phyloP scores from a whole-genome alignment of 2,329 filamentous ascomycete genomes.

The Dactylonectria macrodidyma region DNA sequence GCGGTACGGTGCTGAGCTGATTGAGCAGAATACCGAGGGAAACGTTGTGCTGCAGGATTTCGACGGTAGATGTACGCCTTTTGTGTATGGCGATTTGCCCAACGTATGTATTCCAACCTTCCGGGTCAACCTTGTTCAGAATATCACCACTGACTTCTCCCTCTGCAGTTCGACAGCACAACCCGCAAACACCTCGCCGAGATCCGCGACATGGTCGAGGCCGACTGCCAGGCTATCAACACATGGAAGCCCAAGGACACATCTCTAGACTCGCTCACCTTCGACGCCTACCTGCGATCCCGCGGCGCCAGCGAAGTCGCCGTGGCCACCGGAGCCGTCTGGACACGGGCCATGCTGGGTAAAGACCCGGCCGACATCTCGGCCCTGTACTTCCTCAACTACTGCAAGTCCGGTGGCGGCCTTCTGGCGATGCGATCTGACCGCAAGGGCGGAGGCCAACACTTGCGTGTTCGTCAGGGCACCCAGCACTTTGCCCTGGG shows the following conservation, averaged over 20 bases:
- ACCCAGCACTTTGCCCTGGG: conserved; percentile 59
- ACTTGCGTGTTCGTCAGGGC: conserved; percentile 64
- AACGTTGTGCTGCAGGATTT: conserved; percentile 58
- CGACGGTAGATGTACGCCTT: conserved; percentile 48
- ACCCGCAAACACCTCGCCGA: conserved; percentile 33
- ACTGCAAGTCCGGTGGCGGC: conserved; percentile 67
- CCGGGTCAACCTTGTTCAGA: fast-evolving
- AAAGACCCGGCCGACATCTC: conserved; percentile 64
- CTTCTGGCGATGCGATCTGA: conserved; percentile 68
- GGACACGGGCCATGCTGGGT: conserved; percentile 66
- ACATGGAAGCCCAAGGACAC: conserved; percentile 38
- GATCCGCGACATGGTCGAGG: conserved; percentile 47
- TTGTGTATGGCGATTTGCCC: conserved; percentile 34
- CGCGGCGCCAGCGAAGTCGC: conserved; percentile 36
- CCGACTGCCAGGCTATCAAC: conserved; percentile 49
- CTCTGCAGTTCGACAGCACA: conserved; percentile 26
- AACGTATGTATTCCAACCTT: conserved; percentile 28
- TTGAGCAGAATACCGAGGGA: conserved; percentile 62
- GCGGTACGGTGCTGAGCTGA: conserved; percentile 58
- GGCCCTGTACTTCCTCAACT: conserved; percentile 69
- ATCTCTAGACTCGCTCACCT: conserved; percentile 45
- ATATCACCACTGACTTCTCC: not conserved
- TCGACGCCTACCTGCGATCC: conserved; percentile 49
- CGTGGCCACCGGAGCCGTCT: conserved; percentile 54
- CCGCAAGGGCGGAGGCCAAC: conserved; percentile 65